A percentile compares a stretch with the other conserved stretches of the same genome.
These are phyloP conservation scores for Puccinia polysora DNA, from an alignment of 1,284 basidiomycete genomes.

Conservation along the genomic window DNA sequence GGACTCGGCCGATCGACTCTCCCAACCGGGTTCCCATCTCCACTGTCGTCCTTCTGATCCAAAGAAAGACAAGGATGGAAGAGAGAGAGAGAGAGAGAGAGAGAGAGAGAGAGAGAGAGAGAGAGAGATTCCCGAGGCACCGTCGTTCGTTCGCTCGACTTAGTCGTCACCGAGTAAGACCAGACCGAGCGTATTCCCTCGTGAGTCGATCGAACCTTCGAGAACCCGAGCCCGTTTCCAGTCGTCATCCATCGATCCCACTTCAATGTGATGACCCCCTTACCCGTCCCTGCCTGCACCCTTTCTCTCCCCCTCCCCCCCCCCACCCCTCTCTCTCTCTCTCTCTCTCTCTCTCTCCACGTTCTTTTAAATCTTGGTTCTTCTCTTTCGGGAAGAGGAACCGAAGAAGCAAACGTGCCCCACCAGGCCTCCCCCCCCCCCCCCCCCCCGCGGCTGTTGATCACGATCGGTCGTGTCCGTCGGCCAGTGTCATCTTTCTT, in stretches of 20 bases:
- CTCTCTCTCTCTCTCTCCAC: neutral
- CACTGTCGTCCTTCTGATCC: too few relatives aligned
- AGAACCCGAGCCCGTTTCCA: neutral
- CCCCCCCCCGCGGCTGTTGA: too few relatives aligned
- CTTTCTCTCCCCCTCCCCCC: too few relatives aligned
- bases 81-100: neutral
- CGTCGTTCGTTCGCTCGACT: neutral
- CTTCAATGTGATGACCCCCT: neutral
- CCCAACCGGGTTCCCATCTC: too few relatives aligned
- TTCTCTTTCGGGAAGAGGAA: too few relatives aligned
- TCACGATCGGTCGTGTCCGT: too few relatives aligned
- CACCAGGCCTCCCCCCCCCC: too few relatives aligned
- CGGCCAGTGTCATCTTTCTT: too few relatives aligned
- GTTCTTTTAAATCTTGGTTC: neutral
- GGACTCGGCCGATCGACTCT: too few relatives aligned
- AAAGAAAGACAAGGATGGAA: neutral
- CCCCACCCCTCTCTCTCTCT: conserved; percentile 2
- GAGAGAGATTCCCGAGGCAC: neutral
- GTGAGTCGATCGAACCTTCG: neutral
- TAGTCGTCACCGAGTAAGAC: neutral
- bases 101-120: neutral
- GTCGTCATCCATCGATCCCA: neutral
- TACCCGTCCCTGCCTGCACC: neutral
- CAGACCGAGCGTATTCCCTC: neutral
- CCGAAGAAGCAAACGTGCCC: too few relatives aligned